Evolutionary conservation across 805 yeast species (phyloP), one percentile per base, ranked within the genome.

Genomic region (Tetrapisispora pingtungensis): DNA sequence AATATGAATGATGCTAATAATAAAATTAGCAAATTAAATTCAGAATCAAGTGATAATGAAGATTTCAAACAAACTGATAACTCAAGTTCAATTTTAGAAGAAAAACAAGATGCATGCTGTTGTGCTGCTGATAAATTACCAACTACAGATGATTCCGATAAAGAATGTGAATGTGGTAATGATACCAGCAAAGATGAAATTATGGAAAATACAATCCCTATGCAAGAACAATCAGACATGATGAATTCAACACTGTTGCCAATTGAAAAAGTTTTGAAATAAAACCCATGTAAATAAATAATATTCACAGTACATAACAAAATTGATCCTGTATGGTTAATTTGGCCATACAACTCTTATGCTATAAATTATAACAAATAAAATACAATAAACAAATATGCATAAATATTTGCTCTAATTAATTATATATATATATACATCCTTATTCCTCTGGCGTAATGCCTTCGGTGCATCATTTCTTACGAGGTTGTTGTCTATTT

Each of bases 211-310:
- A 49, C 58, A 8, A 49, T 58, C 7, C 57, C 46, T 43, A 39
- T 49, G 31, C 59, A 54, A 39, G 40, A 37, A 43, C 64, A 60
- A 44, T 47, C 58, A 7, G 61, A 58, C 19, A 57, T 54, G 39
- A 61, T 61, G 66, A 62, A 61, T 39, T 48, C 55, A 8, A 55
- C 57, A 28, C 36, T 60, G 19, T 39, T 57, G 43, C 64, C 66
- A 7, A 54, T 63, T 14, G 45, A 42, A 32, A 42, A 33, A 27
- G 40, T 37, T 27, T 18, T 17, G 6, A 26, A 27, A 37, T 26
- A 27, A 22, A n/a, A n/a, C n/a, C n/a, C n/a, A n/a, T 22, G 26
- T 22, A 22, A 6, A 22, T 22, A 22, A 22, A 22, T 22, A 22
- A 22, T 22, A 22, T 22, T 22, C 26, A 22, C 5, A 22, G 26